Evolutionary conservation across 2,329 filamentous ascomycete species (phyloP).

Genomic region (Alternaria sp.): DNA sequence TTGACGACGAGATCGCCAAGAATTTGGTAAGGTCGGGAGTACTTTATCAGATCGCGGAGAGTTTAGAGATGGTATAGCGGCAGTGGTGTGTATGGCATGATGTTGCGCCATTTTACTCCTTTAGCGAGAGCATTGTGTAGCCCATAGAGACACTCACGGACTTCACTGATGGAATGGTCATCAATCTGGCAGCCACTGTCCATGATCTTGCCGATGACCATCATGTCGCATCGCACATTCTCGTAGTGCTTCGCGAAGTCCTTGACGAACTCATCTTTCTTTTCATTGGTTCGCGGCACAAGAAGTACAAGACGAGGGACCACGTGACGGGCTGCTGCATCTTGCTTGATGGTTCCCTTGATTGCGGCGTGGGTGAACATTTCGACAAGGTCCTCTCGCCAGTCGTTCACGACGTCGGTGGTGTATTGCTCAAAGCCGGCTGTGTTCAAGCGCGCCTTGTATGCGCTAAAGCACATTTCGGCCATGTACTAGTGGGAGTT

Average conservation of each 20-base stretch:
- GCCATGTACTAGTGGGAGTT: constrained; percentile 15
- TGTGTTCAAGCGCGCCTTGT: constrained; percentile 4
- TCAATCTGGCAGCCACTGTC: neutral
- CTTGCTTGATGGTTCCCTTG: constrained; percentile 7
- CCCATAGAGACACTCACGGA: constrained; percentile 1
- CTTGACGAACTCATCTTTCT: constrained; percentile 5
- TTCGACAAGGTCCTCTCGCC: constrained; percentile 8
- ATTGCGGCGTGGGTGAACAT: constrained; percentile 10
- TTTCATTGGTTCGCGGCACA: neutral
- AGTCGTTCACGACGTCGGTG: constrained; percentile 5
- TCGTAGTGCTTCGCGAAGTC: constrained; percentile 13
- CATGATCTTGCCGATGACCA: neutral
- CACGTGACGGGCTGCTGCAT: constrained; percentile 6
- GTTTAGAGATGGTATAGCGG: constrained; percentile 4
- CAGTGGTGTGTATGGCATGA: constrained; percentile 16
- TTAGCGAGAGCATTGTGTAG: constrained; percentile 3
- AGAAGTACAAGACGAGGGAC: constrained; percentile 15
- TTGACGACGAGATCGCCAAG: constrained; percentile 1
- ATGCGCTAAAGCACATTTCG: constrained; percentile 10
- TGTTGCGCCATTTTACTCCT: constrained; percentile 8
- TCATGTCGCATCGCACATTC: constrained; percentile 1
- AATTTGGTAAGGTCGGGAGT: neutral
- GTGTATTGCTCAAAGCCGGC: neutral
- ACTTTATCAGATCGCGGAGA: constrained; percentile 2
- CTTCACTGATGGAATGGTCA: neutral